These are phyloP conservation scores for Arthrobotrys musiformis DNA, from an alignment of 2,329 filamentous ascomycete species.

Conservation along the genomic window DNA sequence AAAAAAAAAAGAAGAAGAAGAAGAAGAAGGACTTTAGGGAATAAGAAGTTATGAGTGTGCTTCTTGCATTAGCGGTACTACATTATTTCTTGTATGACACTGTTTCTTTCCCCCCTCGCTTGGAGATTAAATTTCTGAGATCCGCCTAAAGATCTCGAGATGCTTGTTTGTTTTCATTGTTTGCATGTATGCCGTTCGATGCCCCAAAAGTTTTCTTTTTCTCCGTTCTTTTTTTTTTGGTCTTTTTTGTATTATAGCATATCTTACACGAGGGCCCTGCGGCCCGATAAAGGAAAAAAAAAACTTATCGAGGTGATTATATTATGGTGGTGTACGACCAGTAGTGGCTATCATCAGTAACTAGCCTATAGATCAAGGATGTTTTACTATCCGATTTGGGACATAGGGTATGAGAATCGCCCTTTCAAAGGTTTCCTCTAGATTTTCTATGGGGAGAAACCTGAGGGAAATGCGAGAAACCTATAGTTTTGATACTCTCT, in stretches of 20 bases:
- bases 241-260: not conserved
- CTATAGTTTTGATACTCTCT: slow-evolving; percentile 11
- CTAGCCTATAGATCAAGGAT: too few species aligned
- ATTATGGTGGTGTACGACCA: too few species aligned
- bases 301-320: not conserved
- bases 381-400: too few species aligned
- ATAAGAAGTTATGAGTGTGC: not conserved
- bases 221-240: not conserved
- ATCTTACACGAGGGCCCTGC: not conserved
- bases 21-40: not conserved
- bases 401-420: too few species aligned
- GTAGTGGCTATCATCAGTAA: too few species aligned
- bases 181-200: slow-evolving; percentile 6
- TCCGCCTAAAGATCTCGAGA: not conserved
- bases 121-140: not conserved
- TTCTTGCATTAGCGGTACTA: slow-evolving; percentile 8
- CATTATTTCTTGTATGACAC: not conserved
- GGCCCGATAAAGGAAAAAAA: not conserved
- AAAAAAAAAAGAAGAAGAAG: not conserved
- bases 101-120: not conserved
- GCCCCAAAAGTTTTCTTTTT: slow-evolving; percentile 10
- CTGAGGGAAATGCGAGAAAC: not conserved
- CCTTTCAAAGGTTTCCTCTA: too few species aligned
- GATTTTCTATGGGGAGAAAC: too few species aligned
- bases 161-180: not conserved